A percentile compares a stretch with the other conserved stretches of the same genome.
Evolutionary conservation across 371 early-diverging fungal species (phyloP).

Genomic region (Neoconidiobolus thromboides): DNA sequence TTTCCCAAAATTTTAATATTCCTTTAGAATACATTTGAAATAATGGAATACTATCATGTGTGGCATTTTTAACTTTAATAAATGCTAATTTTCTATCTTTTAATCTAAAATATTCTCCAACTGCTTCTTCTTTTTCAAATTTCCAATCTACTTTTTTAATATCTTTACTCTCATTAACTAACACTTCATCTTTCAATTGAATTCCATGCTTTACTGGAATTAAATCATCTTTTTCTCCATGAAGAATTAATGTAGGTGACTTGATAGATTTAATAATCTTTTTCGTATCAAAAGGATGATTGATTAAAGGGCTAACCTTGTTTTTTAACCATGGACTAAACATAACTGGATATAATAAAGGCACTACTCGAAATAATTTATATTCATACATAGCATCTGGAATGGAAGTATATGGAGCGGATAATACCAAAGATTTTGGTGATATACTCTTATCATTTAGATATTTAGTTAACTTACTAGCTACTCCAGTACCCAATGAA

Average conservation of each 20-base stretch:
- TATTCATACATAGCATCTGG: background rate
- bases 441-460: background rate
- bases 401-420: background rate
- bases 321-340: background rate
- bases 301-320: background rate
- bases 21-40: too few species aligned
- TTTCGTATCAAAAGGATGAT: background rate
- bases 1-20: too few species aligned
- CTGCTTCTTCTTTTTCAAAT: too few species aligned
- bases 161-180: too few species aligned
- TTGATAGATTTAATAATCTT: background rate
- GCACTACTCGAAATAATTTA: background rate
- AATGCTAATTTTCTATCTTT: too few species aligned
- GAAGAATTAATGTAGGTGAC: background rate
- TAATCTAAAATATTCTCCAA: too few species aligned
- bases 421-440: background rate
- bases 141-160: too few species aligned
- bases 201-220: background rate
- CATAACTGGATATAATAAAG: background rate
- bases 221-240: background rate
- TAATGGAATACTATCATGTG: too few species aligned
- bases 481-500: slow-evolving; percentile 1
- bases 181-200: too few species aligned
- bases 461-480: background rate
- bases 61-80: too few species aligned